Evolutionary conservation across 805 yeast genomes (phyloP), one percentile per base, ranked within the genome.

Genomic region (Kodamaea sagamina): DNA sequence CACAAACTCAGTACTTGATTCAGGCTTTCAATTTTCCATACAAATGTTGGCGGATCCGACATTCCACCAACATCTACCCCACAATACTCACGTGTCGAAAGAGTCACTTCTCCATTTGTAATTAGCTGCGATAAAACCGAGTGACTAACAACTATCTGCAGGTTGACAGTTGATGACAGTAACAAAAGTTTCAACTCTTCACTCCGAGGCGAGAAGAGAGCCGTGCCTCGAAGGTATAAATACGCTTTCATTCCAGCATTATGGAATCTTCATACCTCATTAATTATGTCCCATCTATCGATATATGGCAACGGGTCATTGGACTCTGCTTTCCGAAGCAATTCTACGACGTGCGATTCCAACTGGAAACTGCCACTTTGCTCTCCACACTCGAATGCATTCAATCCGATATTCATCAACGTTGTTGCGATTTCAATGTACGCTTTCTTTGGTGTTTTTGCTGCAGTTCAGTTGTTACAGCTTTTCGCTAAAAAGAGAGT

Each of bases 61-160:
- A n/a, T n/a, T n/a, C n/a, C n/a, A n/a, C n/a, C n/a, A n/a, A n/a
- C n/a, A n/a, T n/a, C n/a, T n/a, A 21, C 24, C 24, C 24, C 24
- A 21, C 24, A 21, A 21, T 28, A 26, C 15, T 26, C 36, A 28
- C 32, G 35, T 17, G 12, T 5, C 8, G 32, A 25, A 22, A 21
- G 31, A 35, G 27, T 35, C 27, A 25, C 6, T 13, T 13, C 21
- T 13, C 41, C 42, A 11, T n/a, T 22, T 15, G 27, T 19, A 11
- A 7, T 28, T 19, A 28, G 6, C 8, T 21, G 24, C 24, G 24
- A 8, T 21, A 36, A 17, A 6, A 21, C 24, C 24, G 24, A 21
- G 24, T 21, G 24, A 21, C 24, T 21, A 21, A 21, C 24, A 6
- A 21, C 24, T 21, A 21, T 21, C 8, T 21, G 24, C 24, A 21